Conservation (phyloP, 148 eudicot species). For the Fallopia convolvulus region DNA sequence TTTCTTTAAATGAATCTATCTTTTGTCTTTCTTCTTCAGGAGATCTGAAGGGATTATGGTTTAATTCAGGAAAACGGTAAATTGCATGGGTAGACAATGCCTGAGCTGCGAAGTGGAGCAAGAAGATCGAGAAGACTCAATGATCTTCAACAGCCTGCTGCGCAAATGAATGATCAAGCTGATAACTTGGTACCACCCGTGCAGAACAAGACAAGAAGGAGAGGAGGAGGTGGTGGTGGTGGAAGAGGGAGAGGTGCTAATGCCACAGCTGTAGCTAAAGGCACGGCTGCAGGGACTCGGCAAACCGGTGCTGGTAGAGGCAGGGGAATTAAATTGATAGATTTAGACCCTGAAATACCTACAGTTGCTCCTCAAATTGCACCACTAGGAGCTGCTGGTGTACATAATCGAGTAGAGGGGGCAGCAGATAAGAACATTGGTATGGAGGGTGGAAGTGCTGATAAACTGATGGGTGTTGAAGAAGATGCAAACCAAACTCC, state of each 20-base stretch:
- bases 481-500: slow-evolving; percentile 75
- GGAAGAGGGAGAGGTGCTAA: slow-evolving; percentile 79
- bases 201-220: slow-evolving; percentile 62
- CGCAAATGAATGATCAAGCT: slow-evolving; percentile 52
- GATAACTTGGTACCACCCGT: slow-evolving; percentile 50
- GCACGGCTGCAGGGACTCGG: slow-evolving; percentile 49
- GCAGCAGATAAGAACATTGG: slow-evolving; percentile 56
- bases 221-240: slow-evolving; percentile 71
- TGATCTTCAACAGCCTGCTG: slow-evolving; percentile 80
- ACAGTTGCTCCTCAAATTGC: slow-evolving; percentile 49
- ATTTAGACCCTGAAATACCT: slow-evolving; percentile 71
- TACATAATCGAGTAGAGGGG: slow-evolving; percentile 48
- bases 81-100: slow-evolving; percentile 96
- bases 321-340: slow-evolving; percentile 69
- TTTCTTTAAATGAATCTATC: not conserved
- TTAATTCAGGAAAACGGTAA: slow-evolving; percentile 31
- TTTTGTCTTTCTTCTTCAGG: slow-evolving; percentile 18
- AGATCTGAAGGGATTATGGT: slow-evolving; percentile 24
- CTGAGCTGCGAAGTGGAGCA: slow-evolving; percentile 97
- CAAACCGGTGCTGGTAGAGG: slow-evolving; percentile 77
- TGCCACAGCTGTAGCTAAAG: slow-evolving; percentile 60
- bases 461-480: slow-evolving; percentile 66
- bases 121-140: slow-evolving; percentile 90
- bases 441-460: slow-evolving; percentile 81
- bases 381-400: slow-evolving; percentile 45